Evolutionary conservation across 495 filamentous ascomycete species (phyloP), one percentile per base, ranked within the genome.

Genomic region (Penicillium cataractarum): DNA sequence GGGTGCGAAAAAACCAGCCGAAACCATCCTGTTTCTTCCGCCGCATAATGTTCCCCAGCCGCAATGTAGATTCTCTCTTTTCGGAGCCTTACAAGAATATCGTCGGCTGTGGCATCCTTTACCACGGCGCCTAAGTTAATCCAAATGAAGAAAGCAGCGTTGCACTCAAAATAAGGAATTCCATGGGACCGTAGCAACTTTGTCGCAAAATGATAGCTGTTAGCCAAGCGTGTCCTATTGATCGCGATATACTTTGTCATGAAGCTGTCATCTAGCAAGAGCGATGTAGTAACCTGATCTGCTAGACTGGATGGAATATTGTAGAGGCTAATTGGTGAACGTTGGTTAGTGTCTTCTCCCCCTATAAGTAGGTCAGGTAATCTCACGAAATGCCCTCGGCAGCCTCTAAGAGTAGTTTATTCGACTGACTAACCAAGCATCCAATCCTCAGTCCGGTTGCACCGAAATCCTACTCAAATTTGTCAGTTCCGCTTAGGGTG

Each of bases 1-100:
- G 66, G 66, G 51, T 65, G 66, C 6, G 66, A 52, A 51, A 69
- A 60, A 8, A 61, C 63, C 21, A 69, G 42, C 17, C 66, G 57
- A 57, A 69, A 69, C 66, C 66, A 69, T 1, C 56, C 63, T 4
- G 54, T 4, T 29, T 65, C 57, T 52, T 69, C 66, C 4, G 39
- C 31, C 5, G 46, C 61, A 46, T 65, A 69, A 9, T 52, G 27
- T 22, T 31, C 27, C 6, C 65, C 65, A 21, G 49, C 13, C 4
- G 65, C 51, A 9, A 68, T 60, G 37, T 64, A 68, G 0, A 68
- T 57, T 39, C 32, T 68, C 49, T 64, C 37, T 50, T 35, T 27
- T 22, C 48, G 57, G 7, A 68, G 55, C 31, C 32, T 58, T 31
- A 13, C 48, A 15, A 62, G 35, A 48, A 68, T 64, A 6, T 64